Evolutionary conservation across 495 filamentous ascomycete species (phyloP).

Genomic region (Neurospora sublineolata): DNA sequence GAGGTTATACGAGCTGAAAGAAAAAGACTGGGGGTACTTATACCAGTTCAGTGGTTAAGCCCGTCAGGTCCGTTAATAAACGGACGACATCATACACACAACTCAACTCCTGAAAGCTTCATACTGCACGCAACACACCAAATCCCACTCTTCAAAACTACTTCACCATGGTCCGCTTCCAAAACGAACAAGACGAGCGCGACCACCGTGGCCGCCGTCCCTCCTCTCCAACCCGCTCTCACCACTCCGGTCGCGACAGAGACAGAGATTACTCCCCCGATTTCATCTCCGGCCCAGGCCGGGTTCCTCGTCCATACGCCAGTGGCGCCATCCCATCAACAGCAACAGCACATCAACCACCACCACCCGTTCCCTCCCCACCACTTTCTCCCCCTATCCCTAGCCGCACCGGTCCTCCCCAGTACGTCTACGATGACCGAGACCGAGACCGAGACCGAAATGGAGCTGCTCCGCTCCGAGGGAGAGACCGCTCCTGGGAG

Average conservation of each 20-base stretch:
- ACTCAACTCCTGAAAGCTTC: background rate
- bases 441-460: background rate
- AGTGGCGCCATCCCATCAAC: background rate
- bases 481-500: background rate
- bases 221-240: slow-evolving; percentile 1
- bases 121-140: background rate
- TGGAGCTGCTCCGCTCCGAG: background rate
- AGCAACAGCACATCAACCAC: background rate
- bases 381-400: background rate
- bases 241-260: background rate
- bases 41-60: background rate
- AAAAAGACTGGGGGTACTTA: background rate
- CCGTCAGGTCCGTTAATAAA: background rate
- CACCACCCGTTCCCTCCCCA: slow-evolving; percentile 1
- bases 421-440: background rate
- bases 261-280: slow-evolving; percentile 3
- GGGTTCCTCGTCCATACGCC: background rate
- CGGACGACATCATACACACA: background rate
- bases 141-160: background rate
- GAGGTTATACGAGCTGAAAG: background rate
- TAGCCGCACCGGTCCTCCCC: background rate
- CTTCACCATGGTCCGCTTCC: slow-evolving; percentile 1
- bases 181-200: background rate
- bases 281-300: background rate
- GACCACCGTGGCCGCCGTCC: background rate